Conservation (phyloP, 495 filamentous ascomycete species). For the Aspergillus bridgeri region DNA sequence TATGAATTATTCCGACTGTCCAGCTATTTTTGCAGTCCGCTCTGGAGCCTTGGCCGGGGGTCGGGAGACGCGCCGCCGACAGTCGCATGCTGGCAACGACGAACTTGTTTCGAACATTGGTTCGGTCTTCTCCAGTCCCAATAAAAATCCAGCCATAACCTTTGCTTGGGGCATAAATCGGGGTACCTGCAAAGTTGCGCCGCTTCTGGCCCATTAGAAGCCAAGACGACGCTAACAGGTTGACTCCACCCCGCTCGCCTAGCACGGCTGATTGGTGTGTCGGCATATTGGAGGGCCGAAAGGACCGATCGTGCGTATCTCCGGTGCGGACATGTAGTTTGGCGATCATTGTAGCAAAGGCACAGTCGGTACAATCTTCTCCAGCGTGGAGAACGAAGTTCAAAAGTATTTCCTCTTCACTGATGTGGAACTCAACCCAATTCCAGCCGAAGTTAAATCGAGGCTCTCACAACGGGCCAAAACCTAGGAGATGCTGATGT, state of each 20-base stretch:
- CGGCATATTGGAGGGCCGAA: background rate
- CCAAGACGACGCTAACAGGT: background rate
- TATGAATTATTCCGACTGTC: no score
- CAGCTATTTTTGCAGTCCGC: background rate
- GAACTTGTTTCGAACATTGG: background rate
- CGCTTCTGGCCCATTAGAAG: background rate
- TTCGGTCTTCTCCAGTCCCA: background rate
- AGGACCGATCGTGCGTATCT: background rate
- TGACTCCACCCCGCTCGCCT: background rate
- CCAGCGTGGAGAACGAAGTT: background rate
- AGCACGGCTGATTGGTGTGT: background rate
- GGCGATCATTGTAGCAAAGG: background rate
- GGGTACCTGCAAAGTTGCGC: background rate
- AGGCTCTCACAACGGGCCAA: background rate
- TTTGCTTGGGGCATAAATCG: background rate
- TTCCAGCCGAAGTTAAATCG: background rate
- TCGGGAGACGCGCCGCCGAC: background rate
- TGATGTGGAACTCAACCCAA: background rate
- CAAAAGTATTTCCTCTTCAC: background rate
- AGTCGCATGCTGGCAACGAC: background rate
- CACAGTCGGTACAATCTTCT: background rate
- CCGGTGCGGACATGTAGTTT: background rate
- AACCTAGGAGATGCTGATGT: background rate
- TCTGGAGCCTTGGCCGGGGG: background rate
- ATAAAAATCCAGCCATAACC: background rate